phyloP scores from a whole-genome alignment of 768 basidiomycete genomes.

The Heimioporus sp. region DNA sequence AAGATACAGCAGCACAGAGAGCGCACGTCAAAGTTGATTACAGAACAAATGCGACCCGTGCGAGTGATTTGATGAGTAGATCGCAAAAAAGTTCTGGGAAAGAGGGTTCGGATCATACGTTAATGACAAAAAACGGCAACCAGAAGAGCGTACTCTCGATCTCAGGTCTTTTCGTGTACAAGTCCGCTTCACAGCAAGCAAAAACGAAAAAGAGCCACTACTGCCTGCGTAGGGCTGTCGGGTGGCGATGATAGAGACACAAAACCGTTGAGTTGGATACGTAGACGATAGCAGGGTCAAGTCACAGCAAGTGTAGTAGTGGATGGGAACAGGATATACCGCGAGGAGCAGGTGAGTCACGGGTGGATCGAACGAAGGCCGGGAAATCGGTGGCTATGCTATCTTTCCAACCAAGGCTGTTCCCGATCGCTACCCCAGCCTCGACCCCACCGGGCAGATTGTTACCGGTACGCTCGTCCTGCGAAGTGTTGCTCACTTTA shows the following conservation, averaged over 20 bases:
- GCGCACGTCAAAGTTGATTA: conserved; percentile 4
- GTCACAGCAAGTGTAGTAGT: conserved; percentile 13
- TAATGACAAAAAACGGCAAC: not conserved
- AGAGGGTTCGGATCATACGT: conserved; percentile 4
- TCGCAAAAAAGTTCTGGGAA: conserved; percentile 7
- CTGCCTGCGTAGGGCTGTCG: conserved; percentile 1
- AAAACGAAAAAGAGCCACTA: not conserved
- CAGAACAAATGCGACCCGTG: conserved; percentile 16
- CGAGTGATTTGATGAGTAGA: conserved; percentile 5
- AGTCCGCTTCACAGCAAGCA: conserved; percentile 1
- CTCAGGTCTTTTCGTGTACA: not conserved
- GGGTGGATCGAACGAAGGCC: not conserved
- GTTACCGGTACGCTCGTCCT: no score
- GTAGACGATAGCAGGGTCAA: conserved; percentile 12
- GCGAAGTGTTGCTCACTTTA: no score
- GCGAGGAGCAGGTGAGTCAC: no score
- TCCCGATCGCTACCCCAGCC: no score
- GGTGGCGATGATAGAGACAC: no score
- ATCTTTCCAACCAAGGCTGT: not conserved
- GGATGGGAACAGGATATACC: conserved; percentile 16
- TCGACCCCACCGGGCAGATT: no score
- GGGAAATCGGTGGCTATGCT: conserved; percentile 24
- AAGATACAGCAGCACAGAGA: conserved; percentile 15
- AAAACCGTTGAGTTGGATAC: not conserved
- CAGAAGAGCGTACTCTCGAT: conserved; percentile 4